These are phyloP conservation scores for Suhomyces bolitotheri DNA, from an alignment of 1,139 yeast genomes.

Conservation along the genomic window DNA sequence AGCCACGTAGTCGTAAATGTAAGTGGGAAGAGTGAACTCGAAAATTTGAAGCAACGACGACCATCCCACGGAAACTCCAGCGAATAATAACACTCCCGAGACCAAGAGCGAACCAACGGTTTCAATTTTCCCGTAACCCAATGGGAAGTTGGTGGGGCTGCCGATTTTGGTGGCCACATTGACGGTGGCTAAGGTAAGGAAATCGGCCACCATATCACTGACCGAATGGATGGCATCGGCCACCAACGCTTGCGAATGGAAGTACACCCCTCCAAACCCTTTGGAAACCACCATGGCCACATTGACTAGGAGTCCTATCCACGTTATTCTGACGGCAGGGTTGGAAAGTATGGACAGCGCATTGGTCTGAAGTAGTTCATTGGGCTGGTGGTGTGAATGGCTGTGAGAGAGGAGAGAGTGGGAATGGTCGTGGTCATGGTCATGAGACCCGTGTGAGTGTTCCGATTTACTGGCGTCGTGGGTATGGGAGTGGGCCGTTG, in stretches of 20 bases:
- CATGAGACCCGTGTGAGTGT: conserved; percentile 21
- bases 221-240: conserved; percentile 95
- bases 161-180: conserved; percentile 73
- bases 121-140: conserved; percentile 92
- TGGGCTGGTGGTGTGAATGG: conserved; percentile 42
- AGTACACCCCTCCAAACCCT: conserved; percentile 83
- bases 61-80: conserved; percentile 93
- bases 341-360: conserved; percentile 44
- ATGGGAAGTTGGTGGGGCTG: conserved; percentile 60
- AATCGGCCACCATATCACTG: conserved; percentile 86
- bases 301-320: conserved; percentile 85
- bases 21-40: conserved; percentile 65
- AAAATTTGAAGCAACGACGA: conserved; percentile 69
- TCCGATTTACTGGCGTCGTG: conserved; percentile 4
- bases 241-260: conserved; percentile 90
- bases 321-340: conserved; percentile 91
- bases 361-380: conserved; percentile 37
- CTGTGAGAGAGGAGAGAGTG: conserved; percentile 22
- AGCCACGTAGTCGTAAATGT: conserved; percentile 41
- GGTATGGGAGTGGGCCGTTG: conserved; percentile 7
- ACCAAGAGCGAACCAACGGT: conserved; percentile 90
- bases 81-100: conserved; percentile 75
- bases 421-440: conserved; percentile 31
- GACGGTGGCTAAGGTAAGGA: conserved; percentile 86
- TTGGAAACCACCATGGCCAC: conserved; percentile 84